Conservation (phyloP, 495 filamentous ascomycete species). For the Jackrogersella multiformis region DNA sequence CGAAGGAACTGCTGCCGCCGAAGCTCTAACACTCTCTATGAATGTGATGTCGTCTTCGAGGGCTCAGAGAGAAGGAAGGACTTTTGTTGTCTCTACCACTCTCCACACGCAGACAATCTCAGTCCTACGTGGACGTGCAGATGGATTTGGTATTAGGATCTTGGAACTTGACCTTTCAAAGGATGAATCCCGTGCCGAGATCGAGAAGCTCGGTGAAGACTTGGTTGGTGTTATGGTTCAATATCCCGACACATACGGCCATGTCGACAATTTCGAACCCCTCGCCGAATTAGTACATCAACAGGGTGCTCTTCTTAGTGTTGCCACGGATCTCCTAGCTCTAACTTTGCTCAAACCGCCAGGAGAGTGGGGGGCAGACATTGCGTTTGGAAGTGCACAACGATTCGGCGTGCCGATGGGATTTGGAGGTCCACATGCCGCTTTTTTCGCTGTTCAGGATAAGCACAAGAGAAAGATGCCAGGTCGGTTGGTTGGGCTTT, state of each 20-base stretch:
- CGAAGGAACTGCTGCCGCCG: slow-evolving; percentile 92
- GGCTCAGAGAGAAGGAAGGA: slow-evolving; percentile 78
- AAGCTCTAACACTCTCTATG: slow-evolving; percentile 96
- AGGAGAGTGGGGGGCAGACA: slow-evolving; percentile 95
- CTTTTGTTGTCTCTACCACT: slow-evolving; percentile 82
- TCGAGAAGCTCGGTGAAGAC: slow-evolving; percentile 81
- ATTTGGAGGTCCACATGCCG: slow-evolving; percentile 94
- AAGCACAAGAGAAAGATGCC: slow-evolving; percentile 97
- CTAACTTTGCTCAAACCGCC: slow-evolving; percentile 90
- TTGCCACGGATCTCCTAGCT: slow-evolving; percentile 91
- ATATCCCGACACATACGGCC: slow-evolving; percentile 92
- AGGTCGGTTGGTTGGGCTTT: slow-evolving; percentile 89
- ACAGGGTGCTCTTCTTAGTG: slow-evolving; percentile 82
- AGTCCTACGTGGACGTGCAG: slow-evolving; percentile 86
- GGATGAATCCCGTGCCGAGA: slow-evolving; percentile 62
- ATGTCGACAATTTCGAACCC: slow-evolving; percentile 75
- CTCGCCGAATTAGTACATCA: slow-evolving; percentile 82
- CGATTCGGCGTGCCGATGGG: slow-evolving; percentile 94
- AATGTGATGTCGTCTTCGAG: slow-evolving; percentile 75
- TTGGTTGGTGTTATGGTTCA: slow-evolving; percentile 92
- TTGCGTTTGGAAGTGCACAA: slow-evolving; percentile 97
- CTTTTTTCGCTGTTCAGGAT: slow-evolving; percentile 93
- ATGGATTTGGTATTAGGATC: slow-evolving; percentile 90
- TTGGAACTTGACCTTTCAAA: slow-evolving; percentile 74
- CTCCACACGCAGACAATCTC: slow-evolving; percentile 91